These are phyloP conservation scores for Metarhizium brunneum DNA, from an alignment of 2,329 filamentous ascomycete species.

Conservation along the genomic window DNA sequence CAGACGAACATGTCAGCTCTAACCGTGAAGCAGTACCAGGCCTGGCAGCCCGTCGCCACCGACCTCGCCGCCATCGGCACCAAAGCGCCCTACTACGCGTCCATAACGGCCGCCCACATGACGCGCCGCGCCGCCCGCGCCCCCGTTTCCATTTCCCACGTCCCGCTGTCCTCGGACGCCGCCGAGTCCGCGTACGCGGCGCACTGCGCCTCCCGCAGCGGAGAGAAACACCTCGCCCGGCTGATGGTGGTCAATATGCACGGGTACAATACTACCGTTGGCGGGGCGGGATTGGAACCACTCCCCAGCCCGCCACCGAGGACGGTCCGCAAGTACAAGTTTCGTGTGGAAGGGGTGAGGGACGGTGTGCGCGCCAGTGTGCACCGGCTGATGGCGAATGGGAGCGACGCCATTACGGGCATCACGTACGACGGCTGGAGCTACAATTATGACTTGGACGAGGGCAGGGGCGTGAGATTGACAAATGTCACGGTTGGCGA, in stretches of 20 bases:
- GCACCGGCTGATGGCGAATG: conserved; percentile 47
- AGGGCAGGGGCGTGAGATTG: conserved; percentile 43
- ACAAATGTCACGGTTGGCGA: conserved; percentile 46
- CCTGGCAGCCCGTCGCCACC: conserved; percentile 50
- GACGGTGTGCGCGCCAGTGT: conserved; percentile 22
- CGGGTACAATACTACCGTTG: conserved; percentile 48
- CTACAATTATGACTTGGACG: conserved; percentile 50
- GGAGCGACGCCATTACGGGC: conserved; percentile 53
- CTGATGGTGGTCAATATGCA: conserved; percentile 49
- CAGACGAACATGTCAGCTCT: neutral
- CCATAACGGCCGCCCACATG: conserved; percentile 45
- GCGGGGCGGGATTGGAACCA: conserved; percentile 21
- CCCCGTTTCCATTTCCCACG: conserved; percentile 35
- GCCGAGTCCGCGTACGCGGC: conserved; percentile 43
- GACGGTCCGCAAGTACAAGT: conserved; percentile 21
- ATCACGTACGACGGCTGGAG: conserved; percentile 53
- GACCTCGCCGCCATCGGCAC: conserved; percentile 41
- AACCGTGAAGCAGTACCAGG: conserved; percentile 31
- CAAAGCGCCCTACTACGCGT: conserved; percentile 56
- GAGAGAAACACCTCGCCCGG: conserved; percentile 29
- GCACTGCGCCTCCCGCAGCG: conserved; percentile 30
- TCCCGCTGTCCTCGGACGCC: conserved; percentile 29
- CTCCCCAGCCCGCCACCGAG: conserved; percentile 19
- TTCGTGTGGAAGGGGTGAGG: conserved; percentile 30
- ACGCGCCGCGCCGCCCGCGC: neutral